Evolutionary conservation across 2,329 filamentous ascomycete genomes (phyloP), one percentile per base, ranked within the genome.

Genomic region (Alternaria triticimaculans): DNA sequence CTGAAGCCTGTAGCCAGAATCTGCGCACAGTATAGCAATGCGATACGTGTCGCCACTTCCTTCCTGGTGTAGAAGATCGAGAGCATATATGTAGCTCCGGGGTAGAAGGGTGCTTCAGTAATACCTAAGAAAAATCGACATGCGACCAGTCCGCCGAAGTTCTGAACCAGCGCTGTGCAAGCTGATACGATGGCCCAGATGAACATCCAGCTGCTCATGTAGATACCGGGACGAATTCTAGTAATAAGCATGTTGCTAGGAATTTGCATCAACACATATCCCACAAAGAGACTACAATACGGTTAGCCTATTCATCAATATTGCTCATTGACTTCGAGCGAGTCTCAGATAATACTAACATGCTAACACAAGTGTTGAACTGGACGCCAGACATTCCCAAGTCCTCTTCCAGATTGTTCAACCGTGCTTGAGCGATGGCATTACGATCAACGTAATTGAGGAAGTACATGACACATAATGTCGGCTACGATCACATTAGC

Each of bases 31-130:
- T 83, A 80, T 11, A 83, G 67, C 20, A 80, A 55, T 1, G 79
- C 74, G 46, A 79, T 78, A 9, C 80, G 73, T 4, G 76, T 74
- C 2, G 78, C 78, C 37, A 81, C 68, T 66, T 82, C 80, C 56
- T 85, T 84, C 44, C 88, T 83, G 2, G 88, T 90, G 74, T 91
- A 91, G 84, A 88, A 91, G 62, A 89, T 88, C 0, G 86, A 88
- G 33, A 90, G 81, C 61, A 90, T 87, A 48, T 90, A 83, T 5
- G 89, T 82, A 0, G 87, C 87, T 37, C 89, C 89, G 0, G 89
- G 88, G 45, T 90, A 82, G 72, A 89, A 90, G 2, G 60, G 60
- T 4, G 60, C 60, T 28, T 77, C 77, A 2, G 71, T 73, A 12
- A 78, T 70, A 1, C 77, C 76, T 25, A 79, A 26, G 45, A 77